Evolutionary conservation across 2,329 filamentous ascomycete species (phyloP).

Genomic region (Aspergillus hortae): DNA sequence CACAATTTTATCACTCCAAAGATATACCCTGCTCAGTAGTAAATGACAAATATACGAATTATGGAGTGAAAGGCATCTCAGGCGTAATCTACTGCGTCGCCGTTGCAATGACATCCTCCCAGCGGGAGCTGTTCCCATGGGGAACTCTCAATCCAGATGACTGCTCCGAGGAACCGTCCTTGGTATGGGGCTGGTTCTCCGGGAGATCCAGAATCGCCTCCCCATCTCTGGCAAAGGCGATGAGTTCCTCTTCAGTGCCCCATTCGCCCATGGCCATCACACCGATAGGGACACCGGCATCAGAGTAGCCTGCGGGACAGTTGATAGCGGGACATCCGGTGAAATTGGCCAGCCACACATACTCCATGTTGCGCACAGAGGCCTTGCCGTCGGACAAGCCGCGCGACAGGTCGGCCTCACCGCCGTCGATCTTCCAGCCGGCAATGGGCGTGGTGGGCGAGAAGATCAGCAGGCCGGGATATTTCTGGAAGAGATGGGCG

Average conservation of each 20-base stretch:
- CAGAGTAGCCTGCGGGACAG: slow-evolving; percentile 69
- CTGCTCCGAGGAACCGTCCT: slow-evolving; percentile 5
- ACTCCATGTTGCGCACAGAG: slow-evolving; percentile 76
- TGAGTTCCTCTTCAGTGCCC: slow-evolving; percentile 51
- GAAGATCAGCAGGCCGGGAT: slow-evolving; percentile 75
- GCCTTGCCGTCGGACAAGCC: slow-evolving; percentile 72
- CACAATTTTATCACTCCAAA: neutral
- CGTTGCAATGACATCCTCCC: slow-evolving; percentile 37
- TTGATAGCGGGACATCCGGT: slow-evolving; percentile 72
- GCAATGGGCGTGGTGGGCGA: slow-evolving; percentile 72
- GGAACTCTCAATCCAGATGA: slow-evolving; percentile 26
- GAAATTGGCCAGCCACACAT: slow-evolving; percentile 81
- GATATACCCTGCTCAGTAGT: neutral
- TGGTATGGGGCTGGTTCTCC: slow-evolving; percentile 8
- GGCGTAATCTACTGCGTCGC: slow-evolving; percentile 11
- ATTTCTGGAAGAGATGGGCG: slow-evolving; percentile 62
- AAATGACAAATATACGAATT: neutral
- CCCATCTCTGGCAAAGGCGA: slow-evolving; percentile 52
- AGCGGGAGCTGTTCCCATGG: slow-evolving; percentile 21
- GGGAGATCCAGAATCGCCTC: slow-evolving; percentile 44
- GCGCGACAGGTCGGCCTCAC: slow-evolving; percentile 54
- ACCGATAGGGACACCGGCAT: slow-evolving; percentile 45
- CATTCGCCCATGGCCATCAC: slow-evolving; percentile 55
- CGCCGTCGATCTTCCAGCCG: slow-evolving; percentile 64
- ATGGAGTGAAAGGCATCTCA: neutral